A percentile compares a stretch with the other conserved stretches of the same genome.
Conservation (phyloP, 1,284 basidiomycete species). For the Ceratobasidium theobromae region DNA sequence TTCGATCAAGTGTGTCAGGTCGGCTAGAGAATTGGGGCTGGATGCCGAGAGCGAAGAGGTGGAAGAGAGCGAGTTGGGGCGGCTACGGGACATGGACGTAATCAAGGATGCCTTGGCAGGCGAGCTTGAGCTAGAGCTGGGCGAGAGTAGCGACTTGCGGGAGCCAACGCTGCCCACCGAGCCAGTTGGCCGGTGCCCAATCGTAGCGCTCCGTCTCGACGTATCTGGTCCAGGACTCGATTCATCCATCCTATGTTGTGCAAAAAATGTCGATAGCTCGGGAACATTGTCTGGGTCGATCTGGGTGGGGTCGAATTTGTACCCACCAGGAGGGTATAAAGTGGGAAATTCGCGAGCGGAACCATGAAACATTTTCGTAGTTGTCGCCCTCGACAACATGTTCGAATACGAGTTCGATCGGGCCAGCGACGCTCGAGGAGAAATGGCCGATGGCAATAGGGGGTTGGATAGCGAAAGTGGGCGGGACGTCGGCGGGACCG, state of each 20-base stretch:
- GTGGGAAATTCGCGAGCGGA: slow-evolving; percentile 17
- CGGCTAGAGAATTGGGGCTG: not conserved
- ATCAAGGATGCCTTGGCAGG: not conserved
- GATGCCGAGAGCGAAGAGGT: not conserved
- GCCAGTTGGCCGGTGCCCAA: not conserved
- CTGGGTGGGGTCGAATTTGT: slow-evolving; percentile 18
- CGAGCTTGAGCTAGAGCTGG: not conserved
- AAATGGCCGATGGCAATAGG: not conserved
- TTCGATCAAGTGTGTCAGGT: slow-evolving; percentile 23
- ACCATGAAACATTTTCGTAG: not conserved
- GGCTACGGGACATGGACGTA: not conserved
- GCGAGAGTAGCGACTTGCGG: not conserved
- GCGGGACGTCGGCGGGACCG: not conserved
- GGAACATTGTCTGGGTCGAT: slow-evolving; percentile 27
- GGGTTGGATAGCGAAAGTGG: slow-evolving; percentile 2
- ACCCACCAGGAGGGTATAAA: slow-evolving; percentile 15
- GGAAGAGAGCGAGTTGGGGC: not conserved
- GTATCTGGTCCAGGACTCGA: not conserved
- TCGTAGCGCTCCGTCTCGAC: not conserved
- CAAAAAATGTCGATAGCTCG: slow-evolving; percentile 7
- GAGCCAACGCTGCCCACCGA: not conserved
- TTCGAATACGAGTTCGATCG: slow-evolving; percentile 1
- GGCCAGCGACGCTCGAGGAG: not conserved
- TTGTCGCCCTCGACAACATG: slow-evolving; percentile 1
- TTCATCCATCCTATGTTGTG: not conserved